phyloP scores from a whole-genome alignment of 2,329 filamentous ascomycete genomes.

The Orbilia blumenaviensis region DNA sequence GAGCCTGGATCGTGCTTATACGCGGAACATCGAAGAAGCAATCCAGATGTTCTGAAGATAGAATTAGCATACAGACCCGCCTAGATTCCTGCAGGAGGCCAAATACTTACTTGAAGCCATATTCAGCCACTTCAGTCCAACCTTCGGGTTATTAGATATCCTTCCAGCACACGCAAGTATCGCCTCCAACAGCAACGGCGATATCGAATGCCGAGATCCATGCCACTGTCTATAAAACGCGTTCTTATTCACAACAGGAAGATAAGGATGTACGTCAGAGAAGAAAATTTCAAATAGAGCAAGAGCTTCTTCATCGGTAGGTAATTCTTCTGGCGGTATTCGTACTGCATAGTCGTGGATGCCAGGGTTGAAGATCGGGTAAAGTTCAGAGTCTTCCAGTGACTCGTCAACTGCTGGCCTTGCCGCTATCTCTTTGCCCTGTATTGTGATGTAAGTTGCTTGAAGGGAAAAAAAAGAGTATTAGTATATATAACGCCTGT shows the following conservation, averaged over 20 bases:
- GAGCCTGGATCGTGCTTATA: constrained; percentile 88
- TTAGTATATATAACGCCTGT: constrained; percentile 19
- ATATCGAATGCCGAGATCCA: constrained; percentile 81
- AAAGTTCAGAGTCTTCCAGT: constrained; percentile 75
- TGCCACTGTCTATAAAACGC: constrained; percentile 92
- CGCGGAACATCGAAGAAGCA: constrained; percentile 92
- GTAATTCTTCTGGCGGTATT: constrained; percentile 93
- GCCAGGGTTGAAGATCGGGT: constrained; percentile 72
- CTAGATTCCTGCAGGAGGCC: not conserved
- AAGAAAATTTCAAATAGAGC: constrained; percentile 93
- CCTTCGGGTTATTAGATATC: constrained; percentile 80
- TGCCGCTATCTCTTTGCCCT: constrained; percentile 68
- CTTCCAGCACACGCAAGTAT: constrained; percentile 89
- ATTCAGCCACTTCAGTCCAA: constrained; percentile 92
- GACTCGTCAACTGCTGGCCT: constrained; percentile 62
- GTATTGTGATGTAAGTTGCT: constrained; percentile 74
- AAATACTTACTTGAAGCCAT: constrained; percentile 77
- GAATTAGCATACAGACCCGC: constrained; percentile 36
- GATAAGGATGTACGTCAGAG: constrained; percentile 86
- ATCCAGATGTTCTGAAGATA: constrained; percentile 77
- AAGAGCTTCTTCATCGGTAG: constrained; percentile 80
- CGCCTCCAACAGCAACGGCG: constrained; percentile 85
- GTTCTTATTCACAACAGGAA: constrained; percentile 84
- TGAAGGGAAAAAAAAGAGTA: constrained; percentile 8
- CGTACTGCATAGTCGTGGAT: constrained; percentile 58